phyloP scores from a whole-genome alignment of 345 rosid species.

The Streptanthus diversifolius region DNA sequence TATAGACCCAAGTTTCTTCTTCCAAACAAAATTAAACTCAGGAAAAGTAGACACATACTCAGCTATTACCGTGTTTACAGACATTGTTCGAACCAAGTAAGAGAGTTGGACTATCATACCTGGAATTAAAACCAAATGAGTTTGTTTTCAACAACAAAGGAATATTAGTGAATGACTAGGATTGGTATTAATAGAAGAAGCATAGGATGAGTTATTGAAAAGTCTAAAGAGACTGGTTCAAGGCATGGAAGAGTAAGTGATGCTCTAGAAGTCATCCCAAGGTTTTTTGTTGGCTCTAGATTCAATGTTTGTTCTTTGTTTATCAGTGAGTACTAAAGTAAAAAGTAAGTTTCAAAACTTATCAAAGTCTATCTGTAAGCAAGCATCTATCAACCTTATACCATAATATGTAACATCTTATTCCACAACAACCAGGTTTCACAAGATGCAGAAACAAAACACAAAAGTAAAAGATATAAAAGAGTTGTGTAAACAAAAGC shows the following conservation, averaged over 20 bases:
- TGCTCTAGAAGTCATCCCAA: neutral
- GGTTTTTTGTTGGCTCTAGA: too few relatives aligned
- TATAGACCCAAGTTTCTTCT: constrained; percentile 15
- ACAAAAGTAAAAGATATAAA: neutral
- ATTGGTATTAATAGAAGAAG: neutral
- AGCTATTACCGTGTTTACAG: constrained; percentile 16
- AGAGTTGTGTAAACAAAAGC: neutral
- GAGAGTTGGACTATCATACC: constrained; percentile 11
- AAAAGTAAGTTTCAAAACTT: neutral
- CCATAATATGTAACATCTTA: constrained; percentile 13
- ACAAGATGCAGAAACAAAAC: neutral
- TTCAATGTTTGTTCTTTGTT: neutral
- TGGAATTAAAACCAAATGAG: neutral
- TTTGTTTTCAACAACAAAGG: constrained; percentile 43
- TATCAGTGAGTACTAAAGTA: neutral
- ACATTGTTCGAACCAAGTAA: neutral
- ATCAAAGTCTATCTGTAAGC: neutral
- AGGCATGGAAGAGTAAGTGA: neutral
- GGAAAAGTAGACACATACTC: constrained; percentile 1
- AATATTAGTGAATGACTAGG: constrained; percentile 6
- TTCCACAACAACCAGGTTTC: constrained; percentile 18
- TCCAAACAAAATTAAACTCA: neutral
- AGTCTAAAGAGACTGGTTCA: neutral
- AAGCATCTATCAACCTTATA: constrained; percentile 2
- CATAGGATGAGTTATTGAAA: neutral